Base-by-base conservation (phyloP, 441 rosid genomes). In the Arabidopsis hybrid region DNA sequence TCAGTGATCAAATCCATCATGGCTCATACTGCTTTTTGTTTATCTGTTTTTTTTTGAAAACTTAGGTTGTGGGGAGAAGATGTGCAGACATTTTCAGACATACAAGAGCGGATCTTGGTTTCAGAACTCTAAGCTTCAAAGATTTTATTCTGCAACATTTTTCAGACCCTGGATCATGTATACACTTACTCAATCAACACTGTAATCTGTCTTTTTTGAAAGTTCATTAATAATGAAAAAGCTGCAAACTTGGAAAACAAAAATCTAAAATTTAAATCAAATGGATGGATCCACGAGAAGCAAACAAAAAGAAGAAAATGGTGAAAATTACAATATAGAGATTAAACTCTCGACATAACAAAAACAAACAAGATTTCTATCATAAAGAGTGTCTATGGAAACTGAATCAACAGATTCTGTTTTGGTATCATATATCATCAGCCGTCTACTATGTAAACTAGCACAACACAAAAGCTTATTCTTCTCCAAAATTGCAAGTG, bases 1-100 rank as follows among this genome's bases (percentile, higher is more conserved):
- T 60, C 17, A 21, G n/a, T 63, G 60, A 52, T 51, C 43, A 77
- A 17, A 50, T 21, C 50, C 26, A 17, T 49, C 6, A 63, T 50
- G 67, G 60, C 64, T 32, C 53, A 31, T 31, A 56, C 35, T 60
- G 69, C 38, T 43, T 18, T 50, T 49, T 13, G 7, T 70, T 10
- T 35, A 13, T 58, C 13, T 60, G 39, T 45, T 14, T 7, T 34
- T 52, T 43, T 72, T 77, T 45, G 67, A 66, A 50, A 59, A 8
- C 61, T 16, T 86, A 91, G 97, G 98, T 75, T 91, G 66, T 88
- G 97, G 98, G 91, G 96, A 26, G 73, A 42, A 66, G 96, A 93
- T 63, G 91, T 91, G 51, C 74, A 73, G 77, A 79, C 90, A 46
- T 93, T 91, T 73, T 65, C 83, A 2, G 97, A 89, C 39, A 78